Evolutionary conservation across 495 filamentous ascomycete genomes (phyloP), one percentile per base, ranked within the genome.

Genomic region (Neurospora sp.): DNA sequence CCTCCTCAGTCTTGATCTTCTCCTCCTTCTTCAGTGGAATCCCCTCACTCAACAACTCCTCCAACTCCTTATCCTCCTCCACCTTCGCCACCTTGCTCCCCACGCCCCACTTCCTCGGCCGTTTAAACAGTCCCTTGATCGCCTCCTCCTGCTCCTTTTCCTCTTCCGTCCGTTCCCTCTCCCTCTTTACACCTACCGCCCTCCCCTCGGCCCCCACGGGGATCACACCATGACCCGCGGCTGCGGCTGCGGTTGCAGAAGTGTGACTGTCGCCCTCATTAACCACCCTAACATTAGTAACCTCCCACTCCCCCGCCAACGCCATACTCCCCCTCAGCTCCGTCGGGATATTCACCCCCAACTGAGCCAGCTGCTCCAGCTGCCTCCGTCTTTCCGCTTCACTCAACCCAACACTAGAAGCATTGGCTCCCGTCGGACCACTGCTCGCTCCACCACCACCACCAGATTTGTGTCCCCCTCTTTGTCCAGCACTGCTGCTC

Each of bases 291-390:
- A 90, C 88, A 3, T 87, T 86, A 1, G 92, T 87, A 8, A 90
- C 91, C 77, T 92, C 87, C 96, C 96, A 99, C 66, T 96, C 92
- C 27, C 96, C 93, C n/a, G 90, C 90, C 84, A 97, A 87, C 5
- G 94, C 94, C 89, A 97, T 90, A 71, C 94, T 91, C 8, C 85
- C 81, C 70, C 93, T 84, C 75, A 90, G 89, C 76, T 95, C 91
- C 39, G 94, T 90, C 12, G 96, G 96, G 41, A 98, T 88, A 20
- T 88, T 88, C 59, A 99, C 89, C 0, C 96, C 96, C 86, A 99
- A 88, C 69, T 91, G 92, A 5, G 90, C 93, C 3, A 99, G 84
- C 82, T 98, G 93, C 71, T 91, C 89, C 78, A 97, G 85, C 79
- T 98, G 96, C 73, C 83, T 87, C 80, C 96, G 97, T 68, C 93